These are phyloP conservation scores for Boletus sp. DNA, from an alignment of 768 basidiomycete species.

Conservation along the genomic window DNA sequence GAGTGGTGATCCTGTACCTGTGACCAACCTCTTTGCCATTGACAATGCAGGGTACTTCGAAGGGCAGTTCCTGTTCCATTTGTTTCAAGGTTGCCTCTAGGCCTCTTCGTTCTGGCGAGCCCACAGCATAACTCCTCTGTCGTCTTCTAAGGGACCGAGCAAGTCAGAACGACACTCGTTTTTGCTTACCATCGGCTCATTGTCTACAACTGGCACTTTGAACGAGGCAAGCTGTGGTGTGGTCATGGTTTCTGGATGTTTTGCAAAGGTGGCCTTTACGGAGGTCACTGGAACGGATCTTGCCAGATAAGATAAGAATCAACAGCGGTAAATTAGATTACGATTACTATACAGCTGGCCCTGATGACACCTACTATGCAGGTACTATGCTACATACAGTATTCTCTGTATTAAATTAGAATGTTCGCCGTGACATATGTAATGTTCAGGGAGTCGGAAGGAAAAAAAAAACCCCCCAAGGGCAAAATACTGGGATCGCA, in stretches of 20 bases:
- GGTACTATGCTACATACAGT: neutral
- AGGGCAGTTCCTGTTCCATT: conserved; percentile 83
- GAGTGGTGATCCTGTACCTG: neutral
- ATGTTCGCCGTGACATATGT: neutral
- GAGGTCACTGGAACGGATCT: conserved; percentile 16
- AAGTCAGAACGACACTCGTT: neutral
- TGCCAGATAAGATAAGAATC: conserved; percentile 1
- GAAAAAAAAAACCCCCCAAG: neutral
- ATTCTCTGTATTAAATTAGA: neutral
- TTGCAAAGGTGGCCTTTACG: neutral
- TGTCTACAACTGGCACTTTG: conserved; percentile 80
- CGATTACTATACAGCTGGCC: no score
- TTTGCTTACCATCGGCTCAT: conserved; percentile 86
- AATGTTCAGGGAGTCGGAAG: neutral
- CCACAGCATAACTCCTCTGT: conserved; percentile 75
- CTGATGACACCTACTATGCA: neutral
- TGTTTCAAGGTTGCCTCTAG: conserved; percentile 70
- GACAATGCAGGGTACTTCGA: conserved; percentile 90
- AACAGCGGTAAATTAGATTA: neutral
- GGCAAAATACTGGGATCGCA: neutral
- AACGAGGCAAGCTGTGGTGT: conserved; percentile 80
- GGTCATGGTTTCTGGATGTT: conserved; percentile 44
- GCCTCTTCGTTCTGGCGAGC: conserved; percentile 71
- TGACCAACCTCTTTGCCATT: conserved; percentile 78
- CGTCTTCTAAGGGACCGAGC: neutral